phyloP scores from a whole-genome alignment of 192 early-diverging fungal species.

The Pilaira anomala region DNA sequence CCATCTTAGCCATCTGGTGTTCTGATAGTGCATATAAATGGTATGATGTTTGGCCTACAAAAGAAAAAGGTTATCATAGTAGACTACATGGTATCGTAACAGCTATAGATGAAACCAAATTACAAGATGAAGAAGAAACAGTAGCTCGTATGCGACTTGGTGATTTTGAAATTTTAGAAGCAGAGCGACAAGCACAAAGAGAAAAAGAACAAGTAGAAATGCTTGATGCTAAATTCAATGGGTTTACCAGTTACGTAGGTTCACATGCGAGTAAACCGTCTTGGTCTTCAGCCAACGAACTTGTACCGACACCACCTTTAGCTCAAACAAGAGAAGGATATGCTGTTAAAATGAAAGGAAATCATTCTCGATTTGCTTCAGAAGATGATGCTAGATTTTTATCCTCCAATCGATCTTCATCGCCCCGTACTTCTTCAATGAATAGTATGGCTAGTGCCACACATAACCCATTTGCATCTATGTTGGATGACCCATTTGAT shows the following conservation, averaged over 20 bases:
- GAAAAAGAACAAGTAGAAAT: conserved; percentile 23
- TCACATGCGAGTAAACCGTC: conserved; percentile 7
- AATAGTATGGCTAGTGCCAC: not conserved
- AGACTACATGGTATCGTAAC: conserved; percentile 31
- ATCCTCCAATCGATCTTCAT: not conserved
- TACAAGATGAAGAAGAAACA: not conserved
- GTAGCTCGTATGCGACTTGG: conserved; percentile 18
- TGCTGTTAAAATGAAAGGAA: not conserved
- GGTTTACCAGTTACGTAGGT: conserved; percentile 26
- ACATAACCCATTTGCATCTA: not conserved
- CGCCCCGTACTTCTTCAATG: not conserved
- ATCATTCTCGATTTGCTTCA: not conserved
- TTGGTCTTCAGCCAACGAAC: not conserved
- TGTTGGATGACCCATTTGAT: conserved; percentile 26
- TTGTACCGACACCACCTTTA: not conserved
- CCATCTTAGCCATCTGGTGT: conserved; percentile 28
- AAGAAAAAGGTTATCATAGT: conserved; percentile 3
- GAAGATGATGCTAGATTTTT: not conserved
- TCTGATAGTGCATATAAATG: conserved; percentile 27
- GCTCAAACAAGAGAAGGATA: conserved; percentile 4
- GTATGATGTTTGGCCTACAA: conserved; percentile 40
- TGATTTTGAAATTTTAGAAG: conserved; percentile 33
- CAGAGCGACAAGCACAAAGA: not conserved
- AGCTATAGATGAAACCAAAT: not conserved
- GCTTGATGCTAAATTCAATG: conserved; percentile 27